Evolutionary conservation across 1,284 basidiomycete species (phyloP), one percentile per base, ranked within the genome.

Genomic region (Mrakiaceae sp.): DNA sequence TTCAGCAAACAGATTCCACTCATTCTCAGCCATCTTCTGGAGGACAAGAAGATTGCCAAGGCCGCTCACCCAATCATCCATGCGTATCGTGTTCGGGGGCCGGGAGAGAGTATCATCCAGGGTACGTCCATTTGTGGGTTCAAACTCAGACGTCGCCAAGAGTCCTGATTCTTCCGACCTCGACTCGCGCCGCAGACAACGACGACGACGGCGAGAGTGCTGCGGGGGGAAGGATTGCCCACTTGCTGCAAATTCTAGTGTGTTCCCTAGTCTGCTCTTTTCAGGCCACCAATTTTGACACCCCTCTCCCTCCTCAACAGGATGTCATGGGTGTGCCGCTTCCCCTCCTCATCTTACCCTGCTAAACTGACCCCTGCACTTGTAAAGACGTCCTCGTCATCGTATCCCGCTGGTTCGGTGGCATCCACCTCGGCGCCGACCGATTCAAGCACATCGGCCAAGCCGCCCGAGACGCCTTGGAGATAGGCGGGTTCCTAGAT

Each of bases 361-460:
- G 27, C 27, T 27, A 27, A 27, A 27, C 27, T 27, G 27, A 27
- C 27, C 27, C 27, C 27, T 27, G 27, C 27, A 27, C 27, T 27
- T 27, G 27, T 27, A 27, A 27, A 27, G 56, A 68, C 50, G 56
- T 61, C 14, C 56, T 63, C 11, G 52, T 65, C 3, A 46, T 64
- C 46, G 57, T 65, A 2, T 88, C 87, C 9, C 83, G 86, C 52
- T 87, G 87, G 73, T 90, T 84, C 70, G 88, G 88, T 16, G 88
- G 88, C 1, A 87, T 86, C 40, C 86, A 87, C 68, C 79, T 94
- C 0, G 89, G 91, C 1, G 84, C 91, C 0, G 90, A 94, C 74
- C 81, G 92, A 42, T 95, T 94, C 80, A 94, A 93, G 74, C 87
- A 91, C 69, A 93, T 93, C 72, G 92, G 90, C 71, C 88, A 92